phyloP scores from a whole-genome alignment of 2,329 filamentous ascomycete genomes.

The Zymoseptoria tritici region DNA sequence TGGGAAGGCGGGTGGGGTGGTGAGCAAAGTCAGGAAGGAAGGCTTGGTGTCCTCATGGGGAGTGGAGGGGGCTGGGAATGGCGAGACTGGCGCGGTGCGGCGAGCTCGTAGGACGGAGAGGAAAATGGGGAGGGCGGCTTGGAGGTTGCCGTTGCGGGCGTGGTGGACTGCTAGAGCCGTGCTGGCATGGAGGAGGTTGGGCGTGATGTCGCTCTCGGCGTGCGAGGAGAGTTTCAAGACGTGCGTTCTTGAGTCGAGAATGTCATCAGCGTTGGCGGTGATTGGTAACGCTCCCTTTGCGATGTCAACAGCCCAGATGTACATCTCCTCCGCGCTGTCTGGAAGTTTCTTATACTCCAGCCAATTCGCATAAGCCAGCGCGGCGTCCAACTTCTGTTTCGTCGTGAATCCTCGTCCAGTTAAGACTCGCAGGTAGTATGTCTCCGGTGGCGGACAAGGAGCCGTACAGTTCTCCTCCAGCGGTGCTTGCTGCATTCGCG shows the following conservation, averaged over 20 bases:
- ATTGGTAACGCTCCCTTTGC: constrained; percentile 50
- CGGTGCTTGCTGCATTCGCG: constrained; percentile 55
- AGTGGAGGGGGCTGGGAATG: constrained; percentile 28
- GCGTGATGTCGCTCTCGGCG: constrained; percentile 46
- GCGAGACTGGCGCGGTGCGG: constrained; percentile 47
- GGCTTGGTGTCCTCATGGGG: constrained; percentile 8
- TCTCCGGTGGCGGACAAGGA: constrained; percentile 63
- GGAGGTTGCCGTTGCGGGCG: constrained; percentile 60
- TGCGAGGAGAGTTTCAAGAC: constrained; percentile 45
- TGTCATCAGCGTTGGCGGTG: constrained; percentile 22
- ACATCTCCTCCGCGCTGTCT: constrained; percentile 63
- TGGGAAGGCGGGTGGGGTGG: constrained; percentile 51
- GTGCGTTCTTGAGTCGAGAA: constrained; percentile 57
- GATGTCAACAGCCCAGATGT: constrained; percentile 68
- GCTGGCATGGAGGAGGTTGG: constrained; percentile 66
- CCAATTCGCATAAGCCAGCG: constrained; percentile 76
- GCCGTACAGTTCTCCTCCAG: constrained; percentile 67
- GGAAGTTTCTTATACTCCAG: constrained; percentile 66
- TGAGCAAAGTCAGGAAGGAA: constrained; percentile 15
- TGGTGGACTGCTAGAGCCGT: constrained; percentile 74
- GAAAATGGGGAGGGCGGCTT: constrained; percentile 71
- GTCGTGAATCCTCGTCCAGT: constrained; percentile 71
- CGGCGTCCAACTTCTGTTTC: constrained; percentile 73
- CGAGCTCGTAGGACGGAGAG: constrained; percentile 76
- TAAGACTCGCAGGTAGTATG: constrained; percentile 73